Evolutionary conservation across 2,329 filamentous ascomycete genomes (phyloP).

Genomic region (Fusarium papillatum): DNA sequence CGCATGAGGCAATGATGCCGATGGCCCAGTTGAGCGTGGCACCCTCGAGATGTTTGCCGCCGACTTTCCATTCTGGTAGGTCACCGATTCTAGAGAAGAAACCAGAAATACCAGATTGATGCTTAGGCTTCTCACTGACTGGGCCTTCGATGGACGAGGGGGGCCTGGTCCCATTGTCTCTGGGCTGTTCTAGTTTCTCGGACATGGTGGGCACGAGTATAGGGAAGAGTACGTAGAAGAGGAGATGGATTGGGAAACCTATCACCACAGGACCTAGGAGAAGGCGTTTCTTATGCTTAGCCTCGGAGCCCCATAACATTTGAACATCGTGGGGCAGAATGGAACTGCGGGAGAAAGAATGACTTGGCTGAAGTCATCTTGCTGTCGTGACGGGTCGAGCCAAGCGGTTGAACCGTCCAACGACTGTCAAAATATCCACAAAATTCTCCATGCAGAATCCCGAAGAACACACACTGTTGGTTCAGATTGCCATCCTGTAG

Average conservation of each 20-base stretch:
- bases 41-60: constrained; percentile 40
- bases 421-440: not conserved
- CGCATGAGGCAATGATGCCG: constrained; percentile 46
- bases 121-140: constrained; percentile 2
- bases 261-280: not conserved
- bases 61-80: constrained; percentile 42
- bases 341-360: not conserved
- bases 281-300: not conserved
- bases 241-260: not conserved
- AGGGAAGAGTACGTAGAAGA: not conserved
- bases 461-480: not conserved
- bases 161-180: not conserved
- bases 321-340: constrained; percentile 1
- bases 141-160: not conserved
- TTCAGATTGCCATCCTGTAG: not conserved
- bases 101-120: constrained; percentile 14
- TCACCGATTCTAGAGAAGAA: constrained; percentile 35
- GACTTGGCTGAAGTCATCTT: constrained; percentile 7
- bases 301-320: not conserved
- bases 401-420: not conserved
- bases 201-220: not conserved
- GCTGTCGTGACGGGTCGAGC: not conserved
- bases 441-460: not conserved
- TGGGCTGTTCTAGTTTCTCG: not conserved
- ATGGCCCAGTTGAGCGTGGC: constrained; percentile 43